Base-by-base conservation (phyloP, 2,329 filamentous ascomycete genomes). In the Juglanconis sp. region DNA sequence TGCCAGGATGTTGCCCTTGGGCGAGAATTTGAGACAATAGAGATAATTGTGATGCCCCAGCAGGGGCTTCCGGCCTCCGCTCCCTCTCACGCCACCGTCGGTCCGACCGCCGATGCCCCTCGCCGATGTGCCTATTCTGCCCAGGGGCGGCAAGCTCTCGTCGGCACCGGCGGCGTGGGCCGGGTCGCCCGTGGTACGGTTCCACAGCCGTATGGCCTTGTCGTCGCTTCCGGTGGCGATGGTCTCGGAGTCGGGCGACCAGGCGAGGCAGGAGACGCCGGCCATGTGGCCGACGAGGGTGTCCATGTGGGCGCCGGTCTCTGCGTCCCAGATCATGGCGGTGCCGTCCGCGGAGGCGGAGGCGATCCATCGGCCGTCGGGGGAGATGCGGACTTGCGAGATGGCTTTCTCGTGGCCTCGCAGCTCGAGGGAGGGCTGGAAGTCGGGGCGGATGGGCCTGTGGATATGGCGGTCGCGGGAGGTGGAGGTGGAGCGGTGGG, bases 11-110 rank as follows among this genome's bases (percentile, higher is more conserved):
- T 99, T 99, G 31, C 95, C 95, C 73, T 97, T 98, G 1, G 95
- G 95, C n/a, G 91, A 94, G 74, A 98, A 98, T 5, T 93, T 92
- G 38, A 99, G 80, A 54, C 89, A 92, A 75, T 96, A 96, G 36
- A 99, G 88, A 74, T 98, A 98, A 75, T 96, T 98, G 74, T 97
- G 92, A 69, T 99, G 95, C 2, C 95, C 94, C 31, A 90, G 81
- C 65, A 98, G 79, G 5, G 86, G 83, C 2, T 79, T 78, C 67
- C 79, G 77, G 34, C 80, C 79, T 4, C 61, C 61, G 35, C 53
- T 63, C 31, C 64, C 47, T 57, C 55, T 56, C 40, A 65, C 47
- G 34, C 62, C 47, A 24, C 58, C 47, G 34, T 64, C 58, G 13
- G 53, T 60, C 48, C 56, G 57, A 30, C 56, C 57, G 31, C 64